Percentiles rank a stretch among this genome's conserved stretches.
phyloP scores from a whole-genome alignment of 495 filamentous ascomycete species.

The Aspergillus biplanus region DNA sequence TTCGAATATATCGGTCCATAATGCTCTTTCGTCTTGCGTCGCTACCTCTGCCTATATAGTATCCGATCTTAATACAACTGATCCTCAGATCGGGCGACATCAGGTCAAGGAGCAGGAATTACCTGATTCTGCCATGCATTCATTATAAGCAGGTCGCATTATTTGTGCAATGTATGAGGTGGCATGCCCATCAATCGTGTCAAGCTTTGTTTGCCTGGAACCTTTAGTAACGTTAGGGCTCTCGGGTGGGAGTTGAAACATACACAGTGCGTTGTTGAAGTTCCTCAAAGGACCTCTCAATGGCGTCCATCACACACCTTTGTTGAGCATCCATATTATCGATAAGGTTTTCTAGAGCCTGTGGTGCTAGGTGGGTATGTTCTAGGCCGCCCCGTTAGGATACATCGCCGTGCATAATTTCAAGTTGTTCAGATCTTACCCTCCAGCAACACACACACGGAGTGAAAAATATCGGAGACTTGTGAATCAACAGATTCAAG shows the following conservation, averaged over 20 bases:
- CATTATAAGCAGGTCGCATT: conserved; percentile 9
- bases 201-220: not conserved
- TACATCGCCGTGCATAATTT: not conserved
- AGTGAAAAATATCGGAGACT: not conserved
- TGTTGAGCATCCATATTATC: conserved; percentile 4
- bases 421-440: not conserved
- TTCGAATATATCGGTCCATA: conserved; percentile 6
- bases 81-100: not conserved
- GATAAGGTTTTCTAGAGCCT: conserved; percentile 3
- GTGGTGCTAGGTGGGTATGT: conserved; percentile 4
- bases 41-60: not conserved
- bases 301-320: not conserved
- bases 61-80: not conserved
- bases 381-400: not conserved
- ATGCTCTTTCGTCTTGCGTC: conserved; percentile 8
- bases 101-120: not conserved
- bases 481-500: not conserved
- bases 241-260: not conserved
- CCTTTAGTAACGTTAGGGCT: not conserved
- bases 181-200: not conserved
- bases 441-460: not conserved
- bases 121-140: not conserved
- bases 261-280: not conserved
- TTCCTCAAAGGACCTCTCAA: conserved; percentile 2
- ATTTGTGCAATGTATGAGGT: conserved; percentile 6